Percentiles rank a stretch among this genome's conserved stretches.
Evolutionary conservation across 2,329 filamentous ascomycete genomes (phyloP).

Genomic region (Diaporthe vexans): DNA sequence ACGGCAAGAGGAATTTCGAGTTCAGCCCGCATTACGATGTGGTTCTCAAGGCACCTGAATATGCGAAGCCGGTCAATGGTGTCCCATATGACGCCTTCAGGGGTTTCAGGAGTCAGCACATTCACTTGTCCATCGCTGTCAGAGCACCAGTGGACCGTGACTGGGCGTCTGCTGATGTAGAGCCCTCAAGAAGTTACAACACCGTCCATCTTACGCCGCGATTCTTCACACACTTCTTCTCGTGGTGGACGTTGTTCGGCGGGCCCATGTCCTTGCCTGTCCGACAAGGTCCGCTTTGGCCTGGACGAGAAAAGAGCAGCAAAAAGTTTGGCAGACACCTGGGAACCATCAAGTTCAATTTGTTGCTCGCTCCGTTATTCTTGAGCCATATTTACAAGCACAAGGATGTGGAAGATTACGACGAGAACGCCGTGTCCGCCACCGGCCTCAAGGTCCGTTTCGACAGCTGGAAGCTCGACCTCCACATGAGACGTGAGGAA

Average conservation of each 20-base stretch:
- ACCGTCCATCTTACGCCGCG: slow-evolving; percentile 93
- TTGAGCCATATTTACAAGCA: slow-evolving; percentile 99
- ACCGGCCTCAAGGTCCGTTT: slow-evolving; percentile 97
- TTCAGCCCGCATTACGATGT: slow-evolving; percentile 96
- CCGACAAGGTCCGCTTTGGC: slow-evolving; percentile 92
- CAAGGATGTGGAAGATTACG: slow-evolving; percentile 91
- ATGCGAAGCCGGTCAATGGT: slow-evolving; percentile 71
- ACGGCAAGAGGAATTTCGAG: slow-evolving; percentile 82
- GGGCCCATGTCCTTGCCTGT: slow-evolving; percentile 95
- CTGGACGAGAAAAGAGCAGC: slow-evolving; percentile 93
- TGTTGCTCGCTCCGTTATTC: slow-evolving; percentile 92
- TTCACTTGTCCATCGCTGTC: slow-evolving; percentile 94
- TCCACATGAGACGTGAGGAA: slow-evolving; percentile 94
- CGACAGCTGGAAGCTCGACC: slow-evolving; percentile 96
- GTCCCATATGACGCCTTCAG: slow-evolving; percentile 89
- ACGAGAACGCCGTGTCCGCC: slow-evolving; percentile 82
- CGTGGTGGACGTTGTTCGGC: slow-evolving; percentile 97
- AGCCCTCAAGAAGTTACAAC: slow-evolving; percentile 92
- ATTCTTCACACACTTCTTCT: slow-evolving; percentile 98
- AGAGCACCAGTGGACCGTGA: slow-evolving; percentile 88
- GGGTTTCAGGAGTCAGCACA: slow-evolving; percentile 96
- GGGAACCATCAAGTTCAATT: slow-evolving; percentile 98
- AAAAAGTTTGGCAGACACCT: slow-evolving; percentile 98
- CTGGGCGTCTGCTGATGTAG: slow-evolving; percentile 82
- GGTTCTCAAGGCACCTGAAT: slow-evolving; percentile 83